A percentile compares a stretch with the other conserved stretches of the same genome.
phyloP scores from a whole-genome alignment of 2,329 filamentous ascomycete species.

The Ophiostoma angusticollis region DNA sequence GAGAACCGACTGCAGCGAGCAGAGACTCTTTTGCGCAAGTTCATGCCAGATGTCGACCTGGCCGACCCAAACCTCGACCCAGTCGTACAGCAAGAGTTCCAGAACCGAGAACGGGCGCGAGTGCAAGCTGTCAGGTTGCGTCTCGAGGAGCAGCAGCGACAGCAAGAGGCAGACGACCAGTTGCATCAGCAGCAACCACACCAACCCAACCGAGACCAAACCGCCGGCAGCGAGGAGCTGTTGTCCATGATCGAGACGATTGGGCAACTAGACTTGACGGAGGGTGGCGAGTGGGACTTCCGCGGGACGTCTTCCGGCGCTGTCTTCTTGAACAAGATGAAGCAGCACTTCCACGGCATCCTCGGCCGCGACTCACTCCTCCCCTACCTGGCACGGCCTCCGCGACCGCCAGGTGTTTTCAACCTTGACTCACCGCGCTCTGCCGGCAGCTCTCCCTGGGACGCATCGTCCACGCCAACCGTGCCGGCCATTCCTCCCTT shows the following conservation, averaged over 20 bases:
- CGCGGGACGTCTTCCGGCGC: conserved; percentile 86
- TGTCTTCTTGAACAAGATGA: conserved; percentile 76
- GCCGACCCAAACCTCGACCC: conserved; percentile 75
- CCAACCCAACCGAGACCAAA: conserved; percentile 16
- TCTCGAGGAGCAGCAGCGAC: conserved; percentile 19
- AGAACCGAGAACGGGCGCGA: conserved; percentile 40
- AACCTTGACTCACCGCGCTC: conserved; percentile 60
- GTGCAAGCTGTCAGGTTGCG: conserved; percentile 30
- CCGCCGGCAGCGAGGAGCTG: conserved; percentile 28
- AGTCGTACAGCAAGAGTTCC: conserved; percentile 57
- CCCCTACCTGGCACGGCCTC: conserved; percentile 42
- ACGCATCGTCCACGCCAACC: too few species aligned
- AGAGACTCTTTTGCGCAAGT: conserved; percentile 63
- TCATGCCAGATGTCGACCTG: conserved; percentile 74
- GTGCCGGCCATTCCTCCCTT: conserved; percentile 35
- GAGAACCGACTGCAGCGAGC: conserved; percentile 74
- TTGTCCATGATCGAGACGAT: conserved; percentile 93
- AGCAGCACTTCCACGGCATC: conserved; percentile 72
- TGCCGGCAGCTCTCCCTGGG: conserved; percentile 49
- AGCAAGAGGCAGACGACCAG: background rate
- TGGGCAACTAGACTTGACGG: conserved; percentile 81
- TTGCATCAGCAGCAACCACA: conserved; percentile 10
- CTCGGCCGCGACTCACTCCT: conserved; percentile 51
- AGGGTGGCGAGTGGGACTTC: conserved; percentile 87
- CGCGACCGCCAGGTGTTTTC: conserved; percentile 34